These are phyloP conservation scores for Tolypocladium inflatum DNA, from an alignment of 2,329 filamentous ascomycete species.

Conservation along the genomic window DNA sequence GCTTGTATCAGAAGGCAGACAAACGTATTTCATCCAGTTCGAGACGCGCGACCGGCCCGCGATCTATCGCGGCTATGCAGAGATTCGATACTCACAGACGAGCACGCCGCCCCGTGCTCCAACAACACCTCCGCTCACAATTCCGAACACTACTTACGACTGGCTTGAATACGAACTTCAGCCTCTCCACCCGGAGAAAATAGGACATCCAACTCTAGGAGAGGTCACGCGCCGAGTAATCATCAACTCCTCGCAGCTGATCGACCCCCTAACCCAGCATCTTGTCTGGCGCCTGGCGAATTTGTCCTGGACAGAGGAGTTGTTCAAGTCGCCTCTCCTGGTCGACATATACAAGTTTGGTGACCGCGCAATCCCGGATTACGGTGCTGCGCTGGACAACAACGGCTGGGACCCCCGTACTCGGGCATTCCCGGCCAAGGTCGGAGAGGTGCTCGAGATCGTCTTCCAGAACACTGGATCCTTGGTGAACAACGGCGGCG, in stretches of 20 bases:
- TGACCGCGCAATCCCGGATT: conserved; percentile 29
- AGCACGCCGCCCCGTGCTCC: conserved; percentile 41
- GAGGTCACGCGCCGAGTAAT: conserved; percentile 39
- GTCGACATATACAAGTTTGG: not conserved
- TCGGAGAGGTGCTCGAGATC: conserved; percentile 48
- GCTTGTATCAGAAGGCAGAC: conserved; percentile 17
- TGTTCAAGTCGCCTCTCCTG: not conserved
- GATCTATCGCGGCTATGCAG: conserved; percentile 4
- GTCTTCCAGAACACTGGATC: conserved; percentile 32
- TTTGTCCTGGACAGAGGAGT: conserved; percentile 5
- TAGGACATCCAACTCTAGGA: conserved; percentile 24
- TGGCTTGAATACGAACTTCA: conserved; percentile 39
- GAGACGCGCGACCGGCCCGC: conserved; percentile 39
- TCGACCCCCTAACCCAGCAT: not conserved
- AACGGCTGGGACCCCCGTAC: conserved; percentile 43
- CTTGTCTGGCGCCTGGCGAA: conserved; percentile 7
- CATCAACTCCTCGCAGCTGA: conserved; percentile 20
- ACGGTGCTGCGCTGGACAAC: conserved; percentile 37
- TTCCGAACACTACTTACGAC: conserved; percentile 23
- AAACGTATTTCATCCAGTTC: conserved; percentile 35
- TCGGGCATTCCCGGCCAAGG: conserved; percentile 38
- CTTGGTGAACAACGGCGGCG: conserved; percentile 15
- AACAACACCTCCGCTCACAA: conserved; percentile 11
- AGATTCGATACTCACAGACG: conserved; percentile 13
- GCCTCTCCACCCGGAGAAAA: conserved; percentile 14